Conservation (phyloP, 2,329 filamentous ascomycete species). For the Xylariaceae sp. region DNA sequence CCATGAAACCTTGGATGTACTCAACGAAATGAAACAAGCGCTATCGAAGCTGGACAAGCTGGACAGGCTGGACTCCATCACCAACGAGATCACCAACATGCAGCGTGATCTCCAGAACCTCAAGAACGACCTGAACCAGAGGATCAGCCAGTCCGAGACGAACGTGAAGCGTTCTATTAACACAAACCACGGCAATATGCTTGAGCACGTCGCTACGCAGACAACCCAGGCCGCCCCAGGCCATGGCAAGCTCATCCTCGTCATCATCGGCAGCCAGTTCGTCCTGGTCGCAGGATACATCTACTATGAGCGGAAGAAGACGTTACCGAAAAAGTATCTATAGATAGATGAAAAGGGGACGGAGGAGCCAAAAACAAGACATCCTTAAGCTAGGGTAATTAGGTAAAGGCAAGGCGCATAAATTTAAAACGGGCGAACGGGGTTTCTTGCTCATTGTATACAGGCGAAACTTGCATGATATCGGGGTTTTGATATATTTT, state of each 20-base stretch:
- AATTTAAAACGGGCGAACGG: no score
- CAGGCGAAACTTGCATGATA: no score
- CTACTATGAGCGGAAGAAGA: conserved; percentile 74
- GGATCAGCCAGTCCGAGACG: conserved; percentile 48
- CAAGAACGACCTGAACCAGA: conserved; percentile 50
- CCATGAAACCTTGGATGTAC: conserved; percentile 47
- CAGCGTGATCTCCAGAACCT: conserved; percentile 57
- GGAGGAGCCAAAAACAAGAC: no score
- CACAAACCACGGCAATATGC: conserved; percentile 47
- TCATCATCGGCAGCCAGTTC: conserved; percentile 71
- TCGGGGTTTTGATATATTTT: not conserved
- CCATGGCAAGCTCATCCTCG: conserved; percentile 56
- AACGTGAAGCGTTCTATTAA: conserved; percentile 49
- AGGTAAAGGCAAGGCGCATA: no score
- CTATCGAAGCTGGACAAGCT: conserved; percentile 45
- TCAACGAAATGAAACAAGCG: conserved; percentile 45
- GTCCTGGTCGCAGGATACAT: conserved; percentile 66
- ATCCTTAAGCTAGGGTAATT: no score
- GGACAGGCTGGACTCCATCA: conserved; percentile 41
- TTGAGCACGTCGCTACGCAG: conserved; percentile 44
- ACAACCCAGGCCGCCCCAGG: conserved; percentile 38
- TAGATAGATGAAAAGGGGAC: conserved; percentile 38
- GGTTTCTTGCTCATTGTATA: no score
- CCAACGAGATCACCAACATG: conserved; percentile 47
- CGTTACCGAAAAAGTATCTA: conserved; percentile 87